Conservation (phyloP, 805 yeast genomes). For the Starmerella apis region DNA sequence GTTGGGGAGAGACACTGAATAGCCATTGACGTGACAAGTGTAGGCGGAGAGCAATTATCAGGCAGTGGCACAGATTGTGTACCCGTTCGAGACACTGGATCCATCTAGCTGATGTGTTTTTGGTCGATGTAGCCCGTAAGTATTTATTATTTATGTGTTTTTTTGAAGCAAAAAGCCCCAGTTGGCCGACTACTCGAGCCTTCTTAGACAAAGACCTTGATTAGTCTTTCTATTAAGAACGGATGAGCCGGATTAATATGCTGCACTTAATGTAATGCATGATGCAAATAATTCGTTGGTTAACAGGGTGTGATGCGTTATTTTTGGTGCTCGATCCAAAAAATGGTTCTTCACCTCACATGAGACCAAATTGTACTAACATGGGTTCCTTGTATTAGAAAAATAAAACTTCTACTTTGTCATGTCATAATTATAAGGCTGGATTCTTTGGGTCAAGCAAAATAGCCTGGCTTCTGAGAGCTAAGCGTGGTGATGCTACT, state of each 20-base stretch:
- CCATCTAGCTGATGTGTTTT: background rate
- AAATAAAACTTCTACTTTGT: no score
- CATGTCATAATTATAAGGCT: no score
- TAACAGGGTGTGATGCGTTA: no score
- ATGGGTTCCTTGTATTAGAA: no score
- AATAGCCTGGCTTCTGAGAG: no score
- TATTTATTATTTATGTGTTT: background rate
- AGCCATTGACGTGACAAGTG: slow-evolving; percentile 16
- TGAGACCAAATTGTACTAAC: no score
- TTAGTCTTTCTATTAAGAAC: background rate
- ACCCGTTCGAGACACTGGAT: background rate
- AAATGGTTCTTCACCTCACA: no score
- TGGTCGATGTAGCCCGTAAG: background rate
- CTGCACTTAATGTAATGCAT: slow-evolving; percentile 2
- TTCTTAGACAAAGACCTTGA: background rate
- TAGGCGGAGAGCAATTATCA: background rate
- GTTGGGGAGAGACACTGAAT: slow-evolving; percentile 21
- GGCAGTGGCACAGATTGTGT: background rate
- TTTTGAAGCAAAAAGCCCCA: background rate
- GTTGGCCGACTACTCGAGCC: background rate
- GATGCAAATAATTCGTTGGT: background rate
- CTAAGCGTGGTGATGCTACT: background rate
- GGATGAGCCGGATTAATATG: slow-evolving; percentile 2
- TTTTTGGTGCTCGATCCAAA: background rate
- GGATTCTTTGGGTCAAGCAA: background rate